Conservation (phyloP, 2,329 filamentous ascomycete species). For the Cordyceps cicadae region DNA sequence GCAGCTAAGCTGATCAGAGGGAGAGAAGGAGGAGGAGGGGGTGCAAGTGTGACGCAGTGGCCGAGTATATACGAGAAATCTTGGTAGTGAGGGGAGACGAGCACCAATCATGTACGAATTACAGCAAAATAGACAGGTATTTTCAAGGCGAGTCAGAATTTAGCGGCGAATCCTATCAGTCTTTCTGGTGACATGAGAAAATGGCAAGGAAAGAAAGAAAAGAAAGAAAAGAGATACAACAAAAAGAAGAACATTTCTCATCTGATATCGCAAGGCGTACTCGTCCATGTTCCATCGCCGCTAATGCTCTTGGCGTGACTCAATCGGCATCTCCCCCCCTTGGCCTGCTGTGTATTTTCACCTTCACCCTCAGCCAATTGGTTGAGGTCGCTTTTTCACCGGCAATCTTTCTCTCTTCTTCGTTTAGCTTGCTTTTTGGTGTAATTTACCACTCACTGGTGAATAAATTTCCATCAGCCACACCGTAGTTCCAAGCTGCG, state of each 20-base stretch:
- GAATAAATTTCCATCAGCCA: neutral
- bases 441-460: neutral
- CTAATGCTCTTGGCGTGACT: neutral
- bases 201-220: too few species aligned
- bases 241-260: too few species aligned
- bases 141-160: too few species aligned
- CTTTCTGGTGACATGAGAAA: too few species aligned
- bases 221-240: too few species aligned
- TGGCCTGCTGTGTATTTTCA: too few species aligned
- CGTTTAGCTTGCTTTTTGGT: neutral
- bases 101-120: neutral
- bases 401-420: neutral
- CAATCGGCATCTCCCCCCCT: neutral
- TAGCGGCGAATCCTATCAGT: too few species aligned
- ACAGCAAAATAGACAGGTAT: too few species aligned
- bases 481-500: neutral
- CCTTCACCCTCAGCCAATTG: neutral
- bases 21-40: too few species aligned
- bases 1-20: neutral
- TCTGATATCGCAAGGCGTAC: too few species aligned
- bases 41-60: neutral
- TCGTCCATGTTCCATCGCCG: neutral
- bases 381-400: neutral
- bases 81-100: neutral
- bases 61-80: neutral